Percentiles rank a stretch among this genome's conserved stretches.
Evolutionary conservation across 352 stramenopile genomes (phyloP).

Genomic region (Globisporangium mamillatum): DNA sequence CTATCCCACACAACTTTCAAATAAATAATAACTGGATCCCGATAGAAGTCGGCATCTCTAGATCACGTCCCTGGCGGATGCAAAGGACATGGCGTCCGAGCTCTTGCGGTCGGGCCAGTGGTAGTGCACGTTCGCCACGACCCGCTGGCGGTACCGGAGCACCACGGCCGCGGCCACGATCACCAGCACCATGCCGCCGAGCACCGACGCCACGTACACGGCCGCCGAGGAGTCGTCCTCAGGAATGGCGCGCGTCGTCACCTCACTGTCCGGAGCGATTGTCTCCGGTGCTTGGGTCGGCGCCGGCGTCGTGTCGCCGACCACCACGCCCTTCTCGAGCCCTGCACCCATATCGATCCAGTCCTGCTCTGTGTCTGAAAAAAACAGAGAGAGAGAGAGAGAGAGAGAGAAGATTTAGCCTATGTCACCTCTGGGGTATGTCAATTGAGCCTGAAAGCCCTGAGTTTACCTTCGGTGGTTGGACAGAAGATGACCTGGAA

Average conservation of each 20-base stretch:
- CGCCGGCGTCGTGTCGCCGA: constrained; percentile 1
- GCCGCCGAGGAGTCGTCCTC: constrained; percentile 8
- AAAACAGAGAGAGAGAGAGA: too few relatives aligned
- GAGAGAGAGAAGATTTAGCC: not conserved
- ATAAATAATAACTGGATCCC: constrained; percentile 2
- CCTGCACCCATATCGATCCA: constrained; percentile 9
- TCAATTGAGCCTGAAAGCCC: not conserved
- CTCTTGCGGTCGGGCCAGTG: constrained; percentile 21
- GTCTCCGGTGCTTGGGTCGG: constrained; percentile 2
- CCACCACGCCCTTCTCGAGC: constrained; percentile 11
- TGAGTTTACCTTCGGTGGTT: not conserved
- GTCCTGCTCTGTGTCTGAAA: constrained; percentile 5
- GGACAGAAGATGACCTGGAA: constrained; percentile 56
- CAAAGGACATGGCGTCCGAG: constrained; percentile 19
- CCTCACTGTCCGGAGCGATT: not conserved
- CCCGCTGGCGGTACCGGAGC: constrained; percentile 12
- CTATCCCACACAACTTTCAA: constrained; percentile 2
- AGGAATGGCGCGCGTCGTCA: not conserved
- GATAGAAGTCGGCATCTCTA: not conserved
- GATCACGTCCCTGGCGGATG: constrained; percentile 16
- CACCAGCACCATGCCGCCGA: constrained; percentile 13
- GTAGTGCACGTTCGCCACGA: constrained; percentile 14
- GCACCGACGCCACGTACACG: constrained; percentile 11
- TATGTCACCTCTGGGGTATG: not conserved
- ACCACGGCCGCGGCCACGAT: not conserved